Conservation (phyloP, 495 filamentous ascomycete genomes). For the Penicillium argentinense region DNA sequence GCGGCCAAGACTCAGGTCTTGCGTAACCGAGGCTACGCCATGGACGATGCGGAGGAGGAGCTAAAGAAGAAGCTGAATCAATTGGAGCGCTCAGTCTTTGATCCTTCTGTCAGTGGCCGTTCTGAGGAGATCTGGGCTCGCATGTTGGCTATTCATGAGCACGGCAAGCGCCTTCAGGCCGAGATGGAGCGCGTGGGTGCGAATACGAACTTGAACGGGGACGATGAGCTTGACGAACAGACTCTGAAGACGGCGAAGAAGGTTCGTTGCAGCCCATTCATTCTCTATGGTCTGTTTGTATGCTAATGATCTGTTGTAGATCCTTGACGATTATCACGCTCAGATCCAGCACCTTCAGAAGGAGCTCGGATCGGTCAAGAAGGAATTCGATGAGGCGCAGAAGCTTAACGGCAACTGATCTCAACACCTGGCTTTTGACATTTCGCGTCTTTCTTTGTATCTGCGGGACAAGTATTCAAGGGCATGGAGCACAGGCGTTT, state of each 20-base stretch:
- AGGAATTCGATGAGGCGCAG: conserved; percentile 78
- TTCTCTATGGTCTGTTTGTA: neutral
- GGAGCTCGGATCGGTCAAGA: conserved; percentile 73
- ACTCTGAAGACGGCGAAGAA: conserved; percentile 79
- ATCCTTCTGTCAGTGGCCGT: conserved; percentile 79
- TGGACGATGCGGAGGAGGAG: conserved; percentile 88
- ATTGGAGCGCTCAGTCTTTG: conserved; percentile 73
- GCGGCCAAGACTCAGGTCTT: conserved; percentile 91
- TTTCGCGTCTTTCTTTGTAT: conserved; percentile 8
- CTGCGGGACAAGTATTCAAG: conserved; percentile 15
- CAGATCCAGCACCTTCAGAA: conserved; percentile 84
- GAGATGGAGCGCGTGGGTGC: conserved; percentile 70
- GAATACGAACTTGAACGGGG: conserved; percentile 45
- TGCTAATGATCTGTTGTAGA: conserved; percentile 50
- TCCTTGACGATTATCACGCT: conserved; percentile 84
- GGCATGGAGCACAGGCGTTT: conserved; percentile 31
- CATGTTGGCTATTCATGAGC: conserved; percentile 79
- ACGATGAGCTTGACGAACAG: conserved; percentile 69
- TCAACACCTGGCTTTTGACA: conserved; percentile 1
- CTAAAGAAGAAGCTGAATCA: conserved; percentile 77
- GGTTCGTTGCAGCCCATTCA: conserved; percentile 50
- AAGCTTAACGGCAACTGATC: conserved; percentile 35
- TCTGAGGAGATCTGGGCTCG: conserved; percentile 97
- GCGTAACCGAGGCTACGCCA: conserved; percentile 86
- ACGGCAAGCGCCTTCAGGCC: conserved; percentile 72